Evolutionary conservation across 192 early-diverging fungal genomes (phyloP).

Genomic region (Backusella liffmaniae): DNA sequence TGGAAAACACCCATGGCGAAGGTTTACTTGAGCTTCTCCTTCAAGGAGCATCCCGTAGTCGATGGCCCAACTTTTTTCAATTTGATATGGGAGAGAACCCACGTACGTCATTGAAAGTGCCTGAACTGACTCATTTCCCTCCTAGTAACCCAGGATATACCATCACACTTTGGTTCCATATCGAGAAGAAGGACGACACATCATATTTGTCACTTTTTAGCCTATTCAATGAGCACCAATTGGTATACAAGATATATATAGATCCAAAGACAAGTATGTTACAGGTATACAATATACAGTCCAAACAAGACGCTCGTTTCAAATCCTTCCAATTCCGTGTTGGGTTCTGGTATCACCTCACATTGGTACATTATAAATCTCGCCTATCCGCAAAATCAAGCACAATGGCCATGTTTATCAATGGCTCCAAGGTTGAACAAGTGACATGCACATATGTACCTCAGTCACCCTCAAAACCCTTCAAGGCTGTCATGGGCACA

Average conservation of each 20-base stretch:
- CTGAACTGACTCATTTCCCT: constrained; percentile 50
- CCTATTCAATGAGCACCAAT: constrained; percentile 41
- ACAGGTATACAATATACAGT: constrained; percentile 35
- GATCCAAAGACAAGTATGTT: constrained; percentile 46
- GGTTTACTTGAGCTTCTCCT: constrained; percentile 51
- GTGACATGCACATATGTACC: constrained; percentile 56
- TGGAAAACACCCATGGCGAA: constrained; percentile 31
- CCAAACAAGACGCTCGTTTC: constrained; percentile 47
- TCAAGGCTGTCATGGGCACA: neutral
- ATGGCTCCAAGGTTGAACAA: constrained; percentile 56
- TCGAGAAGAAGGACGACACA: constrained; percentile 54
- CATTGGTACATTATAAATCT: constrained; percentile 60
- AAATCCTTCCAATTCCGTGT: constrained; percentile 52
- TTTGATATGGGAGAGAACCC: constrained; percentile 44
- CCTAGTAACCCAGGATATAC: constrained; percentile 57
- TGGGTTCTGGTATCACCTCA: constrained; percentile 67
- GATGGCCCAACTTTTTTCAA: constrained; percentile 63
- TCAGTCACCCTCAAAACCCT: constrained; percentile 24
- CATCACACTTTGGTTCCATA: constrained; percentile 56
- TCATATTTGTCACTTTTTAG: constrained; percentile 44
- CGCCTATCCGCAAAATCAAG: constrained; percentile 42
- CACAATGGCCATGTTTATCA: constrained; percentile 58
- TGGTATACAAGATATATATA: constrained; percentile 37
- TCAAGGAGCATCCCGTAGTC: constrained; percentile 47
- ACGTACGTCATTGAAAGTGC: constrained; percentile 41